Evolutionary conservation across 306 rosid genomes (phyloP), one percentile per base, ranked within the genome.

Genomic region (Fagus crenata): DNA sequence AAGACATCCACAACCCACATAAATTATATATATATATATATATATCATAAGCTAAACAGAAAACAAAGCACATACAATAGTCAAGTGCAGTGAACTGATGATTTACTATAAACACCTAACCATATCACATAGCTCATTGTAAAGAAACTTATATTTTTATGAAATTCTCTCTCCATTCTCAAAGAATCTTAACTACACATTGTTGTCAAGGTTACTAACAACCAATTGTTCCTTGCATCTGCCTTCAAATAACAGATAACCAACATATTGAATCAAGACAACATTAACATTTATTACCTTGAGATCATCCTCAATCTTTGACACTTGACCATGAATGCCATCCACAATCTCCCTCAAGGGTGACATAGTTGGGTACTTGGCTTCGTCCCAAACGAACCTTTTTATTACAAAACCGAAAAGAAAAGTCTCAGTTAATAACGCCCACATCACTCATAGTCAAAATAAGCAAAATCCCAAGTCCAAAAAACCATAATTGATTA

Each of bases 361-460:
- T 7, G 98, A 90, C 92, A 93, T 81, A 6, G 97, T 93, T 0
- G 98, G 98, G 85, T 89, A 93, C 88, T 90, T 93, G 2, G 97
- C 98, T 77, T 93, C 98, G 73, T 93, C 98, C 98, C 98, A 93
- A 77, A 87, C 96, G 67, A 93, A 93, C 87, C 98, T 93, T 43
- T 53, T 69, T 49, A 69, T 18, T 32, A 40, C 31, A 58, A 65
- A 71, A 2, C 28, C 36, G 49, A 53, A 28, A 69, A 12, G 8
- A 9, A 63, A 39, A 69, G 17, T 76, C 65, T 78, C 63, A 81
- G 55, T 18, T 64, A 41, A 73, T 28, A 56, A 36, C 36, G 46
- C 14, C 51, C 17, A 64, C 17, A 36, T 37, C n/a, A 67, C 15
- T 33, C 15, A 41, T 31, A 17, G 39, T 41, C 3, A 32, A 15